phyloP scores from a whole-genome alignment of 306 rosid genomes.

The Cucurbita pepo region DNA sequence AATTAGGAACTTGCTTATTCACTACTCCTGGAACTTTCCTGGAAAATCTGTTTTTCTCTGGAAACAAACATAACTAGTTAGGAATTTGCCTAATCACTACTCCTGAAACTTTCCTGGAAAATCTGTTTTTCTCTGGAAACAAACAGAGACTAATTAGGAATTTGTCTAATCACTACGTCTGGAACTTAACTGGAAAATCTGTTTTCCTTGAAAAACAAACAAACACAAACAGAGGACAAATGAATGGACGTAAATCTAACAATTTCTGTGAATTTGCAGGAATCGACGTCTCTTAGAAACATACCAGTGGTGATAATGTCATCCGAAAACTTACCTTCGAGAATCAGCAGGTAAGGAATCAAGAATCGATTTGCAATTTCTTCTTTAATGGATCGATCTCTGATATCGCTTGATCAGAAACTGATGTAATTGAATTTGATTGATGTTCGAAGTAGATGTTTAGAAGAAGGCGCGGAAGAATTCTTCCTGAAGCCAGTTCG shows the following conservation, averaged over 20 bases:
- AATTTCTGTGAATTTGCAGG: slow-evolving; percentile 31
- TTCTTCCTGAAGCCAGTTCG: slow-evolving; percentile 4
- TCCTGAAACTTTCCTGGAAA: neutral
- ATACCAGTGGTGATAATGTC: slow-evolving; percentile 95
- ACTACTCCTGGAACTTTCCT: neutral
- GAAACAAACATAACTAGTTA: neutral
- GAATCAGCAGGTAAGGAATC: slow-evolving; percentile 49
- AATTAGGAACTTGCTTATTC: too few relatives aligned
- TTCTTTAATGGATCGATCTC: neutral
- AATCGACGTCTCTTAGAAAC: slow-evolving; percentile 64
- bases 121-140: neutral
- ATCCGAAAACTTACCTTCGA: slow-evolving; percentile 83
- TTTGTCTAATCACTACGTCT: neutral
- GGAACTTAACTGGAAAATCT: neutral
- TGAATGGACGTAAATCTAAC: neutral
- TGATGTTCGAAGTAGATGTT: neutral
- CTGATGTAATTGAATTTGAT: neutral
- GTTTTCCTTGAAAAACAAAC: neutral
- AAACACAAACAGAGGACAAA: neutral
- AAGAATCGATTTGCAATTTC: neutral
- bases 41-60: neutral
- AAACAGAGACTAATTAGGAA: neutral
- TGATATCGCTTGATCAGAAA: neutral
- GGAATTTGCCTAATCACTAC: too few relatives aligned
- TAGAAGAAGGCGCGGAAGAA: slow-evolving; percentile 7